Evolutionary conservation across 192 early-diverging fungal genomes (phyloP).

Genomic region (Coemansia sp.): DNA sequence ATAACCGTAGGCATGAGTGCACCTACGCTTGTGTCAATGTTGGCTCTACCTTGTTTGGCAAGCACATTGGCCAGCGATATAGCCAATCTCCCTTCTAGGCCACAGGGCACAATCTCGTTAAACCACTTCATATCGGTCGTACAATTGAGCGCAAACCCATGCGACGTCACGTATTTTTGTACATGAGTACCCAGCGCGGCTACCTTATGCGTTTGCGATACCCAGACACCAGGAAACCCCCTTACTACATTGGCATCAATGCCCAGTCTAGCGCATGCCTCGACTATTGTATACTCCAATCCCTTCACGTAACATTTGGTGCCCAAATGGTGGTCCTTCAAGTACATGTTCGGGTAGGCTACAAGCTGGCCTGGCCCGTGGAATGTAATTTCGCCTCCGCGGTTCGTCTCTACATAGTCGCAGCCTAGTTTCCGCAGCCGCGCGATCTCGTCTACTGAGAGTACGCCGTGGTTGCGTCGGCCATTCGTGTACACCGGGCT

Average conservation of each 20-base stretch:
- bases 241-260: constrained; percentile 62
- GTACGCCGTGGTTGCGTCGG: constrained; percentile 67
- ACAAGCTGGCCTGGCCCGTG: constrained; percentile 98
- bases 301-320: constrained; percentile 75
- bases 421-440: constrained; percentile 65
- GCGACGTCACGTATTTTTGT: constrained; percentile 80
- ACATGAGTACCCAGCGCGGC: constrained; percentile 93
- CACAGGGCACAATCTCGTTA: constrained; percentile 86
- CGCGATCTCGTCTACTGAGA: constrained; percentile 48
- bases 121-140: constrained; percentile 87
- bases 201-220: constrained; percentile 77
- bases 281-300: constrained; percentile 77
- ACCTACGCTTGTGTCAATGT: constrained; percentile 9
- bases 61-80: constrained; percentile 63
- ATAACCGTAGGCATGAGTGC: constrained; percentile 22
- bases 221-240: constrained; percentile 92
- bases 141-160: constrained; percentile 96
- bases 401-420: constrained; percentile 61
- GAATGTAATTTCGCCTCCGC: constrained; percentile 94
- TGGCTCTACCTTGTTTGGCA: background rate
- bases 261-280: constrained; percentile 64
- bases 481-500: constrained; percentile 91
- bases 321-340: constrained; percentile 67
- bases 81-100: constrained; percentile 71
- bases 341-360: constrained; percentile 86